Conservation (phyloP, 2,329 filamentous ascomycete species). For the Aspergillus sp. region DNA sequence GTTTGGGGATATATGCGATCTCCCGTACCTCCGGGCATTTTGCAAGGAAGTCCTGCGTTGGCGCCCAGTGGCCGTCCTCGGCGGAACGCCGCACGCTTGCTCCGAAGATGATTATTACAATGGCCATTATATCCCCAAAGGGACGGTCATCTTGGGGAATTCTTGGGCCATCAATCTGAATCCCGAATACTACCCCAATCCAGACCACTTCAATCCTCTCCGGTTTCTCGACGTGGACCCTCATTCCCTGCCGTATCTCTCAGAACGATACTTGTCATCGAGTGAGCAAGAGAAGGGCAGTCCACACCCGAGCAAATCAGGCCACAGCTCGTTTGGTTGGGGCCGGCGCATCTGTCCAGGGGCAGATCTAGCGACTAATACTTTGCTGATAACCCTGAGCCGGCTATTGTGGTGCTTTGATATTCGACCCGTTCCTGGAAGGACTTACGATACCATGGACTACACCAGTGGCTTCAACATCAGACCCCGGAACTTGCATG, state of each 20-base stretch:
- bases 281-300: no score
- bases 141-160: neutral
- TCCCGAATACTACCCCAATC: neutral
- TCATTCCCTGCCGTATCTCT: neutral
- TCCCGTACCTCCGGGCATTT: neutral
- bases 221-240: neutral
- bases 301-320: no score
- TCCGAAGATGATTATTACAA: neutral
- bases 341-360: neutral
- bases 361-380: neutral
- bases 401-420: no score
- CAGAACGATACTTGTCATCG: no score
- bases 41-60: neutral
- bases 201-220: neutral
- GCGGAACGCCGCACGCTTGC: neutral
- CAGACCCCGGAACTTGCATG: no score
- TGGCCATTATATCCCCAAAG: neutral
- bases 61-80: neutral
- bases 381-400: no score
- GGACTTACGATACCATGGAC: no score
- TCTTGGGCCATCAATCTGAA: neutral
- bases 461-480: no score
- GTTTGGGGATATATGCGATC: neutral
- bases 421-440: no score
- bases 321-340: neutral